phyloP scores from a whole-genome alignment of 345 rosid genomes.

The Eucalyptus grandis region DNA sequence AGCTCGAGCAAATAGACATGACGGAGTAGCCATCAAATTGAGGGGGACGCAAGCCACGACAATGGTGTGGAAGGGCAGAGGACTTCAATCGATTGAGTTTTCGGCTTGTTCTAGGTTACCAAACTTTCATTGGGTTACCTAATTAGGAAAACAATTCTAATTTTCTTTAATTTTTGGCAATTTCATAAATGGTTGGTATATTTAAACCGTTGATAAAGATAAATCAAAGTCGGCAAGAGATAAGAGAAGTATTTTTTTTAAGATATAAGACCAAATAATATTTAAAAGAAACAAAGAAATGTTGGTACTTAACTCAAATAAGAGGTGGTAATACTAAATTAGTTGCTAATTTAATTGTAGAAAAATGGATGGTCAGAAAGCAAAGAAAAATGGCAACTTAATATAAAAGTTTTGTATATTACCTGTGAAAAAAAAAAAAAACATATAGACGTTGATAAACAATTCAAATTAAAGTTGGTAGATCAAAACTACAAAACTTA shows the following conservation, averaged over 20 bases:
- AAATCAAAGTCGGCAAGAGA: too few relatives aligned
- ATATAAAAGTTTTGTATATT: too few relatives aligned
- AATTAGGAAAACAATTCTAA: background rate
- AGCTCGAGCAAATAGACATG: too few relatives aligned
- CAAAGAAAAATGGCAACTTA: background rate
- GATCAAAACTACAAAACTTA: background rate
- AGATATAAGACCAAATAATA: background rate
- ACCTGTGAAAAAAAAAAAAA: background rate
- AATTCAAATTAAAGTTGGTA: background rate
- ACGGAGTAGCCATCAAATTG: background rate
- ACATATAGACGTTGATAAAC: background rate
- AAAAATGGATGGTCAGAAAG: background rate
- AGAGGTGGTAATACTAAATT: background rate
- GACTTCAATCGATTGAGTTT: background rate
- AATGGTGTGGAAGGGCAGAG: background rate
- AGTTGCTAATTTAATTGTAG: background rate
- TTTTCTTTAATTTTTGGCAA: background rate
- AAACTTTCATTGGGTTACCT: background rate
- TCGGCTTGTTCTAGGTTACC: background rate
- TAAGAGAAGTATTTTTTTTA: background rate
- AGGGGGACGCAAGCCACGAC: background rate
- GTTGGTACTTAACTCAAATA: background rate
- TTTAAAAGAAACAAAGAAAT: background rate
- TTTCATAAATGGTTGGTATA: background rate
- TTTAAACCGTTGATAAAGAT: background rate